Evolutionary conservation across 768 basidiomycete genomes (phyloP).

Genomic region (Mrakia hoshinonis): DNA sequence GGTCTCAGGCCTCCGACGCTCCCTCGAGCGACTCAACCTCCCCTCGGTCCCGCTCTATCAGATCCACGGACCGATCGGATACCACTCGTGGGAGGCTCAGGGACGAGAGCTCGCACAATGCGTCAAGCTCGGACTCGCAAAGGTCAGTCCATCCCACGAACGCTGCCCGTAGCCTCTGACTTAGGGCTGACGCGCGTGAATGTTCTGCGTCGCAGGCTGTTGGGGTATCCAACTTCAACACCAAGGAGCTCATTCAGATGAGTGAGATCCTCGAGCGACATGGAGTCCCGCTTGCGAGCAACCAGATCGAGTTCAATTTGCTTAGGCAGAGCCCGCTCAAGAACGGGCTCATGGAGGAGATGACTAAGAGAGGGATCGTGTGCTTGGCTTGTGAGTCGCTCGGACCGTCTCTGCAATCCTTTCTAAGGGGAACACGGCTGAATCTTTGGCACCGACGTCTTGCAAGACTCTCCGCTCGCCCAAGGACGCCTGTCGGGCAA

Average conservation of each 20-base stretch:
- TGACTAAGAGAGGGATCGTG: slow-evolving; percentile 38
- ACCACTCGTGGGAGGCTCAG: slow-evolving; percentile 35
- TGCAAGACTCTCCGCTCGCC: slow-evolving; percentile 38
- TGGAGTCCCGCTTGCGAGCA: slow-evolving; percentile 38
- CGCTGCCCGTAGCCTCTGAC: neutral
- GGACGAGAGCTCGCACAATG: slow-evolving; percentile 36
- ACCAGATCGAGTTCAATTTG: slow-evolving; percentile 40
- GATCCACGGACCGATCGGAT: slow-evolving; percentile 35
- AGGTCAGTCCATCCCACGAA: slow-evolving; percentile 14
- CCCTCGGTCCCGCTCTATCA: slow-evolving; percentile 37
- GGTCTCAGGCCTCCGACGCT: slow-evolving; percentile 32
- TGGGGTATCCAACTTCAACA: slow-evolving; percentile 10
- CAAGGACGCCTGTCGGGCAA: slow-evolving; percentile 41
- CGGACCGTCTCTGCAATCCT: neutral
- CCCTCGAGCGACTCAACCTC: slow-evolving; percentile 34
- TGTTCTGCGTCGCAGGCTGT: neutral
- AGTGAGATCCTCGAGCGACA: slow-evolving; percentile 33
- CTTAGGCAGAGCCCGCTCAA: slow-evolving; percentile 36
- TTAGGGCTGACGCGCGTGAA: neutral
- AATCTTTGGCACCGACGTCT: neutral
- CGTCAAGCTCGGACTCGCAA: slow-evolving; percentile 37
- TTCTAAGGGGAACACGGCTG: neutral
- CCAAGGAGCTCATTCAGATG: slow-evolving; percentile 32
- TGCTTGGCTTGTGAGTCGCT: slow-evolving; percentile 38
- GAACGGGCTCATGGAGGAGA: slow-evolving; percentile 37